Evolutionary conservation across 129 eudicot genomes (phyloP).

Genomic region (Arctium lappa): DNA sequence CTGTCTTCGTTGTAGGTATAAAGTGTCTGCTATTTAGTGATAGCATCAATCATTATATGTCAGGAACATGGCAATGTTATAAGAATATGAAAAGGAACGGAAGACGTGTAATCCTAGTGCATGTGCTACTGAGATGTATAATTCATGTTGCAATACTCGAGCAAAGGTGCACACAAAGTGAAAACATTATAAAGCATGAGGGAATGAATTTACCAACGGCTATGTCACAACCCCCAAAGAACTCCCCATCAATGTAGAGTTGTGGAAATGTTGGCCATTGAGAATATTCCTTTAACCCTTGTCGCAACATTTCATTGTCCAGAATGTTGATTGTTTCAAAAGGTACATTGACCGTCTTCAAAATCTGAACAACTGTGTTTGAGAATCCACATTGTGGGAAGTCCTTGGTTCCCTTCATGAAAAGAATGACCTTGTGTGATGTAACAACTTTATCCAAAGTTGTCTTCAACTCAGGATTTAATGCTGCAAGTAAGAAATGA

Average conservation of each 20-base stretch:
- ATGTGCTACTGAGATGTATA: not conserved
- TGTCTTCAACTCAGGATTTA: slow-evolving; percentile 75
- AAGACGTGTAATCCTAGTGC: not conserved
- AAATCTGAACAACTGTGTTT: slow-evolving; percentile 80
- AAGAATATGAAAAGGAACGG: not conserved
- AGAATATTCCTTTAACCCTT: slow-evolving; percentile 89
- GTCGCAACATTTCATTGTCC: slow-evolving; percentile 79
- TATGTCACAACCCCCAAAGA: slow-evolving; percentile 97
- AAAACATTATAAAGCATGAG: not conserved
- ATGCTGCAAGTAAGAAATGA: slow-evolving; percentile 43
- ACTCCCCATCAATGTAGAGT: slow-evolving; percentile 90
- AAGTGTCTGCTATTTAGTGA: not conserved
- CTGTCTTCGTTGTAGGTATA: not conserved
- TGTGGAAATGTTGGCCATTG: slow-evolving; percentile 99
- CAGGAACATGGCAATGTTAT: not conserved
- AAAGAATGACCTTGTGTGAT: slow-evolving; percentile 79
- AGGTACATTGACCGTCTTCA: slow-evolving; percentile 63
- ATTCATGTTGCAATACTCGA: not conserved
- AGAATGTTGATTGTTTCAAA: slow-evolving; percentile 84
- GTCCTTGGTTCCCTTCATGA: slow-evolving; percentile 97
- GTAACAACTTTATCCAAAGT: slow-evolving; percentile 84
- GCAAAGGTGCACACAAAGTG: not conserved
- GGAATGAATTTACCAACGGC: slow-evolving; percentile 52
- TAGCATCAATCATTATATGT: not conserved
- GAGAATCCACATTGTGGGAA: slow-evolving; percentile 98